Percentiles rank a stretch among this genome's conserved stretches.
phyloP scores from a whole-genome alignment of 2,329 filamentous ascomycete species.

The Ceratocystis variospora region DNA sequence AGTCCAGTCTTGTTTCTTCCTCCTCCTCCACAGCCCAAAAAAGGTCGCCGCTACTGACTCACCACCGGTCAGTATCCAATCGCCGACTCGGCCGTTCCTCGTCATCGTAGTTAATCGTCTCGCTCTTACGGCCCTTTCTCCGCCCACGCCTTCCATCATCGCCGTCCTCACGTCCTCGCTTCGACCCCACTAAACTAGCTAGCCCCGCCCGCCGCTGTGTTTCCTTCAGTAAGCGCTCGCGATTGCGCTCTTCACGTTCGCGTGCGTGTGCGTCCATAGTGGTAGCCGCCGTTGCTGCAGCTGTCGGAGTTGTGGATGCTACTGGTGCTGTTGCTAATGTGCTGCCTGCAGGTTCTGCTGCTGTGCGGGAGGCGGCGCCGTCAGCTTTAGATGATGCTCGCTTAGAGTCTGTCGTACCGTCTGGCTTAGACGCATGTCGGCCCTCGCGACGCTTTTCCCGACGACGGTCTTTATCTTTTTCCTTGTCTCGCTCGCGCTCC shows the following conservation, averaged over 20 bases:
- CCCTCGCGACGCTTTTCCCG: slow-evolving; percentile 28
- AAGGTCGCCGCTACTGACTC: neutral
- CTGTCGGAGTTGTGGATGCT: slow-evolving; percentile 25
- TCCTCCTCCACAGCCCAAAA: neutral
- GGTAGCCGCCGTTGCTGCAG: slow-evolving; percentile 26
- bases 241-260: slow-evolving; percentile 52
- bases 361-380: neutral
- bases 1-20: neutral
- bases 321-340: slow-evolving; percentile 18
- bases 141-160: slow-evolving; percentile 23
- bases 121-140: slow-evolving; percentile 21
- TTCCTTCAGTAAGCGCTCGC: slow-evolving; percentile 54
- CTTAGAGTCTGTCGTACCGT: slow-evolving; percentile 13
- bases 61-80: slow-evolving; percentile 29
- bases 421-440: slow-evolving; percentile 27
- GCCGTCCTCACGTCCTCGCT: slow-evolving; percentile 38
- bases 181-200: slow-evolving; percentile 33
- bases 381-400: neutral
- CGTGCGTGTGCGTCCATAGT: slow-evolving; percentile 48
- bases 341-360: neutral
- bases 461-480: slow-evolving; percentile 26
- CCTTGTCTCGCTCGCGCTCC: slow-evolving; percentile 29
- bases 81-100: slow-evolving; percentile 44
- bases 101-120: slow-evolving; percentile 42
- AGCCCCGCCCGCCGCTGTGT: slow-evolving; percentile 49